Evolutionary conservation across 179 eudicot species (phyloP), one percentile per base, ranked within the genome.

Genomic region (Silene coronaria): DNA sequence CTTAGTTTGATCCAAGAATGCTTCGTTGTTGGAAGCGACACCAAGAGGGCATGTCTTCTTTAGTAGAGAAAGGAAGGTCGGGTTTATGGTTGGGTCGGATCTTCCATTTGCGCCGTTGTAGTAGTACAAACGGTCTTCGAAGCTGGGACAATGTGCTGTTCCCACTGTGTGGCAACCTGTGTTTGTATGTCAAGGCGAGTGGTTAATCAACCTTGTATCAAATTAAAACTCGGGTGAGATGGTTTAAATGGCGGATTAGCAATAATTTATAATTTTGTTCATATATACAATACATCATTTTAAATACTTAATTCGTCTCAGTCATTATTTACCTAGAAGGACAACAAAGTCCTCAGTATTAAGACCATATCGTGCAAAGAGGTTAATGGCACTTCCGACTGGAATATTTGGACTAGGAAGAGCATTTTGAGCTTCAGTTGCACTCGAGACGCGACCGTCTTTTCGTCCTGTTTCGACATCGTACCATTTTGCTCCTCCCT

Each of bases 281-380:
- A 5, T 34, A 34, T 5, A 34, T 34, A 34, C 42, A 5, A 34
- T 34, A 6, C 0, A 34, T 34, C 42, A 5, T 34, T 34, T 34
- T 34, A 34, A 34, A 34, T 34, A 5, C 9, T 34, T 34, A 0
- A 34, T 34, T 34, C 42, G 8, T 6, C 42, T n/a, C n/a, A n/a
- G n/a, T n/a, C n/a, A n/a, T n/a, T n/a, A n/a, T n/a, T n/a, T 80
- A 80, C 83, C 83, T 67, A 80, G 68, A 17, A 85, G 85, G 57
- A 80, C 75, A 21, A 82, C 87, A 12, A 82, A 77, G 14, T 85
- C 84, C 17, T 76, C 72, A 2, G 59, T 73, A 68, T 76, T 77
- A 4, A 85, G 27, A 13, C 84, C 84, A 21, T 24, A 57, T 14
- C 17, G 23, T 10, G 58, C 76, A 23, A 85, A 85, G 28, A 71